Base-by-base conservation (phyloP, 2,329 filamentous ascomycete species). In the Penicillium nordicum region DNA sequence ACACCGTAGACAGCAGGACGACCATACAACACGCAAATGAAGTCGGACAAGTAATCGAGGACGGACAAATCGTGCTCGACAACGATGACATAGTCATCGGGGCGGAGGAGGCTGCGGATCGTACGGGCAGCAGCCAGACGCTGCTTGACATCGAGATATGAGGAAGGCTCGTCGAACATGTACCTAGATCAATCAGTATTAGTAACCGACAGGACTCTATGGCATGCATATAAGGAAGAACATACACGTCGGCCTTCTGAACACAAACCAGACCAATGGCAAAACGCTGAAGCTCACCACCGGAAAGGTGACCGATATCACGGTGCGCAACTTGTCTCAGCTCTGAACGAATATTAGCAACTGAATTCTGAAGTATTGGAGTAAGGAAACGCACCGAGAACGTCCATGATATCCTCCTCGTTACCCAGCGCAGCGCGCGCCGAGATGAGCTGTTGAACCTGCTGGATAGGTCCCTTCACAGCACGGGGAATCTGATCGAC, bases 101-200 rank as follows among this genome's bases (percentile, higher is more conserved):
- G 86, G 46, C 90, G 85, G 53, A 97, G 84, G 48, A 99, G 86
- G 62, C 90, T 92, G 64, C 94, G 92, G 69, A 99, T 97, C 67
- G 96, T 90, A 67, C 88, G 86, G 67, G 91, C 93, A 61, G 95
- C 94, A 66, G 88, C 89, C 65, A 99, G 81, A 87, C 94, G 90
- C 79, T 99, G 94, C 84, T 97, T 97, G 73, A 99, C 94, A 88
- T 99, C 95, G 57, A 99, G 85, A 77, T 97, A 99, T 37, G 94
- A 99, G 40, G 93, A 97, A 18, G 95, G 95, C 80, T 99, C 94
- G 76, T 99, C 94, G 70, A 99, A 99, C 94, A 99, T 97, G 83
- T 99, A 99, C 11, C 79, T 84, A 64, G 8, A 48, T n/a, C 4
- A 10, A 48, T 16, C 4, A 10, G 32, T 43, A 50, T 71, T 44